Evolutionary conservation across 129 eudicot species (phyloP).

Genomic region (Ambrosia trifida): DNA sequence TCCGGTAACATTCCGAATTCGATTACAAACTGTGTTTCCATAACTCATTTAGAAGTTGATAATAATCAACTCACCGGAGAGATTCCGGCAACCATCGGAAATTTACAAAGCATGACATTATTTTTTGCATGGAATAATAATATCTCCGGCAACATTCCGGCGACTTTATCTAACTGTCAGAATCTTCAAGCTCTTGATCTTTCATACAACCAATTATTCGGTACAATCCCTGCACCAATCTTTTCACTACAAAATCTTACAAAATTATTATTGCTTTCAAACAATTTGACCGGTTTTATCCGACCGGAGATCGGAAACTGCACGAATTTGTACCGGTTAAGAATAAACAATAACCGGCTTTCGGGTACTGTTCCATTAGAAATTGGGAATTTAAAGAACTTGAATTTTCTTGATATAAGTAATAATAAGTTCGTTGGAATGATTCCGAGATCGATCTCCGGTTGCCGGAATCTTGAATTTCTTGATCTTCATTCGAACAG

Average conservation of each 20-base stretch:
- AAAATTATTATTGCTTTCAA: conserved; percentile 69
- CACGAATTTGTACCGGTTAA: conserved; percentile 70
- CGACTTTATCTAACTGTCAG: conserved; percentile 60
- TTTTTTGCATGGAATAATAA: conserved; percentile 93
- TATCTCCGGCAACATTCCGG: conserved; percentile 84
- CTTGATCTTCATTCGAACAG: conserved; percentile 89
- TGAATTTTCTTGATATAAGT: conserved; percentile 82
- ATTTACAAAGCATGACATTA: conserved; percentile 69
- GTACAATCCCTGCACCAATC: conserved; percentile 59
- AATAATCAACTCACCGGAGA: conserved; percentile 77
- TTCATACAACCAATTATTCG: conserved; percentile 70
- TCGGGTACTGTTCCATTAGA: conserved; percentile 83
- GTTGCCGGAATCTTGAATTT: conserved; percentile 74
- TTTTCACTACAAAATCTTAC: conserved; percentile 68
- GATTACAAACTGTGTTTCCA: conserved; percentile 55
- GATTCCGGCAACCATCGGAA: conserved; percentile 70
- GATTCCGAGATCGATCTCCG: conserved; percentile 69
- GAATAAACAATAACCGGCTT: conserved; percentile 58
- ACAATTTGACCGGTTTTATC: conserved; percentile 74
- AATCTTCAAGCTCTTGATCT: conserved; percentile 91
- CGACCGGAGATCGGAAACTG: conserved; percentile 89
- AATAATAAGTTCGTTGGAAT: conserved; percentile 62
- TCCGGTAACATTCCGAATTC: conserved; percentile 77
- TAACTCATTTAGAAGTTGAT: conserved; percentile 84
- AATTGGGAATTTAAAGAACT: conserved; percentile 63